Evolutionary conservation across 75 land plant species (phyloP), one percentile per base, ranked within the genome.

Genomic region (Sequoiadendron giganteum): DNA sequence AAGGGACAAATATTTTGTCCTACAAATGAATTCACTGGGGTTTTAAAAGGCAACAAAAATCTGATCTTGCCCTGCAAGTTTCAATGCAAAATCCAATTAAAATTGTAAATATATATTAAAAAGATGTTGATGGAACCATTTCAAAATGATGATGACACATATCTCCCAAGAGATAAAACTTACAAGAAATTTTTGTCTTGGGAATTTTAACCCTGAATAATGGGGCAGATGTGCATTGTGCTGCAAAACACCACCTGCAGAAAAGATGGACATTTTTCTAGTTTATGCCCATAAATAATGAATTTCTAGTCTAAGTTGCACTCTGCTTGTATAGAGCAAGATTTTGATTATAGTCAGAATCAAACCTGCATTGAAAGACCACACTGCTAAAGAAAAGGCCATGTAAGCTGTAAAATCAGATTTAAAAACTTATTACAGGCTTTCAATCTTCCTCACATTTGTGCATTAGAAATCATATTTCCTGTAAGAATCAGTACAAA

Each of bases 311-410:
- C 18, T 80, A 39, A 80, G n/a, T 43, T 80, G 45, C 25, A 80
- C 10, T 36, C 47, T 43, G 11, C 83, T 10, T 21, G 21, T 80
- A 40, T 21, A 43, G 10, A 19, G 48, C 28, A 7, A 21, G 28
- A 80, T 43, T 42, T 80, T 8, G 25, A 80, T 80, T 40, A 80
- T 43, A 21, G 83, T 43, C 21, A 80, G 83, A 80, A 80, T 40
- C 83, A 80, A 43, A 80, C 83, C 83, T 80, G 83, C 49, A 43
- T 80, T 80, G 43, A 80, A 40, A 40, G 83, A 43, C n/a, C 83
- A 42, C 25, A 80, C 48, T 80, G 83, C 48, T 43, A 80, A 80
- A 25, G 83, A 75, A 75, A 14, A 2, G 16, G 77, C 77, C 39
- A 25, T 3, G 77, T 34, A 75, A 75, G 38, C 39, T 15, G 11